Evolutionary conservation across 768 basidiomycete genomes (phyloP).

Genomic region (Boletus tomentosulus): DNA sequence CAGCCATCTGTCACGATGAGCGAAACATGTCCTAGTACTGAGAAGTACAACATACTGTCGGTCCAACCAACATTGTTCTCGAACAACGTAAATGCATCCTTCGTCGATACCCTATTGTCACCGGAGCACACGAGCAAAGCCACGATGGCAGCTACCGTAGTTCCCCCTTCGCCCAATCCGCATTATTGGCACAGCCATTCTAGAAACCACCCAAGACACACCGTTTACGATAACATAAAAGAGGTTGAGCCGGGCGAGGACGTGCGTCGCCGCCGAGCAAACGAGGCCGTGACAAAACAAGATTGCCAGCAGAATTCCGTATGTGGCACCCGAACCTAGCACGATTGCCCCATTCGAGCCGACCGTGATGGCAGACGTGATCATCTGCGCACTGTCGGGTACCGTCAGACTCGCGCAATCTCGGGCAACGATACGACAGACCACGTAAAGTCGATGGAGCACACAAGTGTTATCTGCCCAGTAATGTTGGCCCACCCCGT

Average conservation of each 20-base stretch:
- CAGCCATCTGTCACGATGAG: slow-evolving; percentile 49
- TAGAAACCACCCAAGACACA: slow-evolving; percentile 24
- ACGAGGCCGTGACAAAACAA: slow-evolving; percentile 64
- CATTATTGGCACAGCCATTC: neutral
- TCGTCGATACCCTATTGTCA: slow-evolving; percentile 56
- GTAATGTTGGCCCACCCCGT: slow-evolving; percentile 72
- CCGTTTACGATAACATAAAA: slow-evolving; percentile 67
- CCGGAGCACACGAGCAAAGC: slow-evolving; percentile 55
- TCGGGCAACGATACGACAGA: slow-evolving; percentile 15
- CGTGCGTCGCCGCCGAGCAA: slow-evolving; percentile 63
- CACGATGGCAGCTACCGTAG: slow-evolving; percentile 60
- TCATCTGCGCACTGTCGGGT: slow-evolving; percentile 61
- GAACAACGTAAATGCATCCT: slow-evolving; percentile 62
- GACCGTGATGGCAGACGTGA: slow-evolving; percentile 65
- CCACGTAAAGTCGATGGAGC: slow-evolving; percentile 73
- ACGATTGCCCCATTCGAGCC: slow-evolving; percentile 48
- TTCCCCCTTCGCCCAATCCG: slow-evolving; percentile 44
- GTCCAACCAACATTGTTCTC: slow-evolving; percentile 72
- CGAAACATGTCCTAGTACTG: neutral
- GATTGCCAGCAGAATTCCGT: slow-evolving; percentile 62
- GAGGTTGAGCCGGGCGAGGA: slow-evolving; percentile 65
- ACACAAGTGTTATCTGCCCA: slow-evolving; percentile 65
- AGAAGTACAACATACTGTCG: slow-evolving; percentile 40
- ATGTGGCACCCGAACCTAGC: slow-evolving; percentile 58
- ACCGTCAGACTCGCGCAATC: neutral